A percentile compares a stretch with the other conserved stretches of the same genome.
Evolutionary conservation across 2,329 filamentous ascomycete genomes (phyloP).

Genomic region (Pestalotiopsis sp.): DNA sequence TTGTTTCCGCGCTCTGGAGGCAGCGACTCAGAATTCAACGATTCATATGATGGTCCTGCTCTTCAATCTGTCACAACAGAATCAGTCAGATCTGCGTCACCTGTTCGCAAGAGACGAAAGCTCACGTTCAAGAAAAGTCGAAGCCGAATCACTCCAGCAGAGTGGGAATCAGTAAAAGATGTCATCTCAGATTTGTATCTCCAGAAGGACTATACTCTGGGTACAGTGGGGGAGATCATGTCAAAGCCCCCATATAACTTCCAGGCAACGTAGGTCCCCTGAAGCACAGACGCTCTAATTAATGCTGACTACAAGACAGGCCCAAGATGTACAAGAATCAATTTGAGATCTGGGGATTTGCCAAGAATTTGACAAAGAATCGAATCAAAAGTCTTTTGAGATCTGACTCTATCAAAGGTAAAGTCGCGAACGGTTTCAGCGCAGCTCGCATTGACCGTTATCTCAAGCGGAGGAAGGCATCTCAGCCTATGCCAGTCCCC

Average conservation of each 20-base stretch:
- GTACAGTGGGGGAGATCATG: constrained; percentile 9
- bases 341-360: not conserved
- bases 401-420: not conserved
- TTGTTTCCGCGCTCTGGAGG: no score
- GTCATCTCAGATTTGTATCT: not conserved
- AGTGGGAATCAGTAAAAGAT: constrained; percentile 8
- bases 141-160: not conserved
- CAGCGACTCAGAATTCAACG: no score
- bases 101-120: not conserved
- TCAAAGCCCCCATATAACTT: constrained; percentile 8
- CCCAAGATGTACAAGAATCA: constrained; percentile 1
- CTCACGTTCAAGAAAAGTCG: not conserved
- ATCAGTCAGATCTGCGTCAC: not conserved
- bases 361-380: not conserved
- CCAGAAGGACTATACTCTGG: constrained; percentile 9
- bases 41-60: not conserved
- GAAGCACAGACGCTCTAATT: not conserved
- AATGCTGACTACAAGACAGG: not conserved
- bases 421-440: not conserved
- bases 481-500: not conserved
- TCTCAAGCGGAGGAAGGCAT: not conserved
- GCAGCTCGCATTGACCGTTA: not conserved
- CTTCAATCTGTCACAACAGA: not conserved
- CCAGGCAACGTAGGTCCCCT: constrained; percentile 1
- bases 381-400: not conserved